Evolutionary conservation across 345 rosid genomes (phyloP), one percentile per base, ranked within the genome.

Genomic region (Anacardium occidentale): DNA sequence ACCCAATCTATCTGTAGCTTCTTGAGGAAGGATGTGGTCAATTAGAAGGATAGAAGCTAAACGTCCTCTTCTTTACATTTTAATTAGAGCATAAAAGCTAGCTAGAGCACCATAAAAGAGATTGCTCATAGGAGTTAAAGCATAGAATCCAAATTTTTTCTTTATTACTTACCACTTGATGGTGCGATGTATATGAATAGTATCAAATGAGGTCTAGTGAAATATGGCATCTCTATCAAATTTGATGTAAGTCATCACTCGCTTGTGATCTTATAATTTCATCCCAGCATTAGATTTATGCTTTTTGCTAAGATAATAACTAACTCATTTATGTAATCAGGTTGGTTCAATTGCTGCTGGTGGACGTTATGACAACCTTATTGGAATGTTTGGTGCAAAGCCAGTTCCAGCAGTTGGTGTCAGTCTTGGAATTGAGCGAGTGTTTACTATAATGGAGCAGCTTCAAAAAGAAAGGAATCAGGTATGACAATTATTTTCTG

Each of bases 311-410:
- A 37, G 25, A 62, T 77, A 21, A 53, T 70, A 65, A 44, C 17
- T n/a, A 12, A 70, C 32, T 20, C 26, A 10, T 69, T 71, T 26
- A 26, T 76, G 15, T 73, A 55, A 44, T 64, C 87, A 94, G 98
- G 98, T 94, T 78, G 98, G 99, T 73, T 83, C 94, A 50, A 89
- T 95, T 72, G 99, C 88, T 73, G 98, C 96, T 66, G 97, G 99
- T 69, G 99, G 98, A 21, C 83, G 98, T 24, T 90, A 95, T 32
- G 99, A 95, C 82, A 87, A 91, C 74, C 93, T 95, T 62, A 88
- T 92, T 22, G 98, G 94, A 74, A 95, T 85, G 86, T 90, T 90
- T 79, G 94, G 99, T 69, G 76, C 86, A 37, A 89, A 88, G 81
- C 91, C 85, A 82, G 97, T 95, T 62, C 99, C 98, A 3, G 92